A percentile compares a stretch with the other conserved stretches of the same genome.
Evolutionary conservation across 2,329 filamentous ascomycete species (phyloP).

Genomic region (Colletotrichum cordylinicola): DNA sequence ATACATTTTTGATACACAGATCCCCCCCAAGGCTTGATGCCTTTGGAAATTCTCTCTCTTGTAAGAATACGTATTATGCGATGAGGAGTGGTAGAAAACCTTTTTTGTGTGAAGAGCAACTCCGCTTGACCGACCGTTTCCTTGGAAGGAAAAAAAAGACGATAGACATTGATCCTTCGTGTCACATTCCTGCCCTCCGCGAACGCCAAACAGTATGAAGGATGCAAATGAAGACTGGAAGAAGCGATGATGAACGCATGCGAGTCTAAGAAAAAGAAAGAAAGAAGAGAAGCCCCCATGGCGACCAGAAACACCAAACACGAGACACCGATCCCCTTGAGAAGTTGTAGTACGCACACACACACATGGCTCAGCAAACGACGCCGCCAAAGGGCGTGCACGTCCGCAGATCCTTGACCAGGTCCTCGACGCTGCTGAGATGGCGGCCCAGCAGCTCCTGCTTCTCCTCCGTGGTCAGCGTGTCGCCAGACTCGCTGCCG

Average conservation of each 20-base stretch:
- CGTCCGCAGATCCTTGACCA: conserved; percentile 84
- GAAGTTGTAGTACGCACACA: neutral
- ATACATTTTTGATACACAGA: neutral
- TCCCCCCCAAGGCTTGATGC: neutral
- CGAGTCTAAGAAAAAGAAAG: neutral
- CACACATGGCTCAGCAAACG: conserved; percentile 41
- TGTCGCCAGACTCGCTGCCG: conserved; percentile 46
- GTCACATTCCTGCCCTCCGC: conserved; percentile 5
- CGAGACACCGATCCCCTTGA: neutral
- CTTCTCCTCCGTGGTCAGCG: conserved; percentile 80
- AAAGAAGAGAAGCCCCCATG: neutral
- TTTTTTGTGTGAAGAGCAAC: neutral
- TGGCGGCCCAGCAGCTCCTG: conserved; percentile 79
- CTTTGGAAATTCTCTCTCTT: neutral
- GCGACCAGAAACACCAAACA: conserved; percentile 16
- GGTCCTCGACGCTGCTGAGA: conserved; percentile 81
- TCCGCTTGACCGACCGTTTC: neutral
- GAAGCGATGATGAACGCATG: neutral
- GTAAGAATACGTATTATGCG: conserved; percentile 5
- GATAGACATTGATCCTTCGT: neutral
- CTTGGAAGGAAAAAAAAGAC: neutral
- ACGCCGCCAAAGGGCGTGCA: conserved; percentile 76
- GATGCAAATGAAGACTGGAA: neutral
- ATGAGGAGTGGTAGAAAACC: neutral
- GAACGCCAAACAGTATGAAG: conserved; percentile 18